phyloP scores from a whole-genome alignment of 177 flowering plant species.

The Telopea speciosissima region DNA sequence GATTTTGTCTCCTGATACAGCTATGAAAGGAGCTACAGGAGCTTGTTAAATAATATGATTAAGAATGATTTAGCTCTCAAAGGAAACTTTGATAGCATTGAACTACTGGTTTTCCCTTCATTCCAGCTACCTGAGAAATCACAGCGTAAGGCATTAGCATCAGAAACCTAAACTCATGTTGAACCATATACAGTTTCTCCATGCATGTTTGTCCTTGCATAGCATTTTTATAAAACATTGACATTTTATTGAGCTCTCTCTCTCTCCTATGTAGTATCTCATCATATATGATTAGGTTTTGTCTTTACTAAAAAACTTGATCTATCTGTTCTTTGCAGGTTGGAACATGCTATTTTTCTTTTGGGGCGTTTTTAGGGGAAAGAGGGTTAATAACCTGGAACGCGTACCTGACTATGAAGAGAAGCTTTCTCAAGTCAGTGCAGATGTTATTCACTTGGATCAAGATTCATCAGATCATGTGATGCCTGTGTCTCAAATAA shows the following conservation, averaged over 20 bases:
- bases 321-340: conserved; percentile 40
- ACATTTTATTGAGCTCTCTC: not conserved
- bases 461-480: conserved; percentile 22
- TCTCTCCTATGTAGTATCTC: not conserved
- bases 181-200: not conserved
- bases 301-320: not conserved
- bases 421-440: conserved; percentile 20
- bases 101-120: conserved; percentile 81
- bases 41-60: conserved; percentile 68
- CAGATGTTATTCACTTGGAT: conserved; percentile 11
- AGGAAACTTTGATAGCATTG: conserved; percentile 66
- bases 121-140: conserved; percentile 69
- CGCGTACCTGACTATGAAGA: conserved; percentile 17
- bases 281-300: not conserved
- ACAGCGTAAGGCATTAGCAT: conserved; percentile 31
- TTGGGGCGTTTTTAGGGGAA: conserved; percentile 87
- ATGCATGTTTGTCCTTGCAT: not conserved
- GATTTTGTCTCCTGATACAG: conserved; percentile 33
- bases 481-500: conserved; percentile 25
- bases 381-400: conserved; percentile 27
- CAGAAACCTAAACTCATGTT: not conserved
- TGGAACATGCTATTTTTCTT: conserved; percentile 84
- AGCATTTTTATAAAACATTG: not conserved
- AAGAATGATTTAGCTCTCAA: conserved; percentile 80
- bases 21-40: conserved; percentile 59